Conservation (phyloP, 306 rosid genomes). For the Quercus alba region DNA sequence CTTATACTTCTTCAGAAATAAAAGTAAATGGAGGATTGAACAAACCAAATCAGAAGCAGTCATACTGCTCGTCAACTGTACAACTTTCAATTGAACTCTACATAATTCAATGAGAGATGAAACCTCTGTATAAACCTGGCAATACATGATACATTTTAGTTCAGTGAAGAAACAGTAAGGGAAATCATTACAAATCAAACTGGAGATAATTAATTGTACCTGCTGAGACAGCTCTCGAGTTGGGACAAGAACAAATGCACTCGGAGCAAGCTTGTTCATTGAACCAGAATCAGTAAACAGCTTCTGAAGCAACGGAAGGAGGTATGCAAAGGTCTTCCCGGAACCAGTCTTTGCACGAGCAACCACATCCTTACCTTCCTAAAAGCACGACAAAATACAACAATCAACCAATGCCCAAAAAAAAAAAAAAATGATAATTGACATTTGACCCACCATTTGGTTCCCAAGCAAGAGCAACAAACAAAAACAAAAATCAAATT, state of each 20-base stretch:
- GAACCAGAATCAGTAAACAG: conserved; percentile 44
- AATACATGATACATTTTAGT: neutral
- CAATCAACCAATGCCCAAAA: neutral
- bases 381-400: conserved; percentile 1
- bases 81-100: conserved; percentile 75
- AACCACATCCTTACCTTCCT: conserved; percentile 96
- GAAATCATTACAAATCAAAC: neutral
- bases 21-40: conserved; percentile 11
- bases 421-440: neutral
- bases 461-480: neutral
- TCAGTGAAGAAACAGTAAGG: neutral
- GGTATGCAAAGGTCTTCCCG: conserved; percentile 89
- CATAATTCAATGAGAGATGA: conserved; percentile 66
- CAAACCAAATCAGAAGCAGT: conserved; percentile 69
- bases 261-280: conserved; percentile 65
- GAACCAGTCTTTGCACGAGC: conserved; percentile 97
- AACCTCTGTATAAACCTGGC: conserved; percentile 68
- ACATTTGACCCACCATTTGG: neutral
- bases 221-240: conserved; percentile 82
- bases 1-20: neutral
- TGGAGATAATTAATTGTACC: conserved; percentile 31
- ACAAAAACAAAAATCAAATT: neutral
- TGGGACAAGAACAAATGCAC: conserved; percentile 75
- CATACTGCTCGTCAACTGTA: conserved; percentile 79
- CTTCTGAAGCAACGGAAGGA: conserved; percentile 90